Percentiles rank a stretch among this genome's conserved stretches.
Conservation (phyloP, 1,284 basidiomycete genomes). For the Microbotryum intermedium region DNA sequence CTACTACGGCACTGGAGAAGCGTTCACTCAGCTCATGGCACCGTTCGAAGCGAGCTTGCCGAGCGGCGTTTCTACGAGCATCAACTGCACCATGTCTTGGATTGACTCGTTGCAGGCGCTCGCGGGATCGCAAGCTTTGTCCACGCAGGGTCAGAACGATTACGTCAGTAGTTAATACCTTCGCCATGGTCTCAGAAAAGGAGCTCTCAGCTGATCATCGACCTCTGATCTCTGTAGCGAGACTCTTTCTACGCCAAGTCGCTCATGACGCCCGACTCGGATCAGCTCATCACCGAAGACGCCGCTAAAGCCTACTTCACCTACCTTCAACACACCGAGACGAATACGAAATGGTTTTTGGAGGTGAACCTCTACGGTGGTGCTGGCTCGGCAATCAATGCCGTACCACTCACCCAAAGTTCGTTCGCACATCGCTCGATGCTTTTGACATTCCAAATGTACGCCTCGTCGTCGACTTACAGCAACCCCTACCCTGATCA, state of each 20-base stretch:
- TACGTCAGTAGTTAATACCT: no score
- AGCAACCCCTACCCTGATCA: conserved; percentile 26
- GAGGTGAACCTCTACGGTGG: conserved; percentile 28
- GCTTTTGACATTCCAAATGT: conserved; percentile 37
- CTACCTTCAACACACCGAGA: conserved; percentile 24
- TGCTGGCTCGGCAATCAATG: conserved; percentile 30
- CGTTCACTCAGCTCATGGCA: not conserved
- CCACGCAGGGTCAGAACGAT: not conserved
- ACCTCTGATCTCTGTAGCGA: not conserved
- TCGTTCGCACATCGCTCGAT: conserved; percentile 36
- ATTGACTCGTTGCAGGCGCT: conserved; percentile 1
- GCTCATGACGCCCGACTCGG: conserved; percentile 27
- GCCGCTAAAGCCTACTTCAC: conserved; percentile 25
- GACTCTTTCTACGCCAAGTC: conserved; percentile 32
- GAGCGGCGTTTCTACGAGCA: not conserved
- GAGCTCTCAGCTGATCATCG: no score
- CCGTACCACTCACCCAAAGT: conserved; percentile 27
- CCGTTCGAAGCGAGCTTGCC: not conserved
- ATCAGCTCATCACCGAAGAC: conserved; percentile 18
- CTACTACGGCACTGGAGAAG: not conserved
- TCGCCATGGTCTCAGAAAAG: no score
- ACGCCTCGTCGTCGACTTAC: conserved; percentile 32
- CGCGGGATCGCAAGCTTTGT: not conserved
- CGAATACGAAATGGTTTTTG: conserved; percentile 30
- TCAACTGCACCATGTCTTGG: not conserved